These are phyloP conservation scores for Verticillium dahliae DNA, from an alignment of 2,329 filamentous ascomycete species.

Conservation along the genomic window DNA sequence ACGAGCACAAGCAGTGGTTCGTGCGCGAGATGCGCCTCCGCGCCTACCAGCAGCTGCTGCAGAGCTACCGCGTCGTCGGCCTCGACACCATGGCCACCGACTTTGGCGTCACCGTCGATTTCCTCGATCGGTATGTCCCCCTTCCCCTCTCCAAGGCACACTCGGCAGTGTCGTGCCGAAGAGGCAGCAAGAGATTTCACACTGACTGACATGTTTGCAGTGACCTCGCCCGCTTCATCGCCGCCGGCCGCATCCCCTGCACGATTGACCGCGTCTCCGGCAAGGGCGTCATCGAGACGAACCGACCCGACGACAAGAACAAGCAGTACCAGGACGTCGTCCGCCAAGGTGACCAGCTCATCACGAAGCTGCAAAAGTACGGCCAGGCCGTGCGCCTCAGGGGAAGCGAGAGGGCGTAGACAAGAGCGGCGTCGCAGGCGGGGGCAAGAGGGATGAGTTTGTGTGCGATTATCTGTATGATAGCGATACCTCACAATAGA, in stretches of 20 bases:
- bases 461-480: slow-evolving; percentile 23
- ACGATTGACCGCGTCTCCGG: slow-evolving; percentile 96
- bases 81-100: slow-evolving; percentile 94
- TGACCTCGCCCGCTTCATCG: slow-evolving; percentile 95
- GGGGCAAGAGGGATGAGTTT: slow-evolving; percentile 5
- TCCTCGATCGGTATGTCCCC: slow-evolving; percentile 73
- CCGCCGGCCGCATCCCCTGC: slow-evolving; percentile 86
- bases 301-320: slow-evolving; percentile 97
- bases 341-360: slow-evolving; percentile 93
- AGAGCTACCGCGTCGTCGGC: slow-evolving; percentile 96
- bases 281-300: slow-evolving; percentile 96
- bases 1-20: slow-evolving; percentile 95
- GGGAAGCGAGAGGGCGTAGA: slow-evolving; percentile 83
- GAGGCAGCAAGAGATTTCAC: background rate
- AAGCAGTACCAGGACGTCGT: slow-evolving; percentile 99
- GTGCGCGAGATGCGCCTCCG: slow-evolving; percentile 96
- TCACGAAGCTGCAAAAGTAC: slow-evolving; percentile 99
- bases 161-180: background rate
- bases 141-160: background rate
- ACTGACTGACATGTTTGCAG: slow-evolving; percentile 33
- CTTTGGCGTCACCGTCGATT: slow-evolving; percentile 95
- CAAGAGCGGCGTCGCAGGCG: background rate
- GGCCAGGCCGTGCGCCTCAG: slow-evolving; percentile 91
- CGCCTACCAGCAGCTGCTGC: slow-evolving; percentile 92
- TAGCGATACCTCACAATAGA: slow-evolving; percentile 19